Conservation (phyloP, 139 green algal genomes). For the Chlamydomonas schloesseri region DNA sequence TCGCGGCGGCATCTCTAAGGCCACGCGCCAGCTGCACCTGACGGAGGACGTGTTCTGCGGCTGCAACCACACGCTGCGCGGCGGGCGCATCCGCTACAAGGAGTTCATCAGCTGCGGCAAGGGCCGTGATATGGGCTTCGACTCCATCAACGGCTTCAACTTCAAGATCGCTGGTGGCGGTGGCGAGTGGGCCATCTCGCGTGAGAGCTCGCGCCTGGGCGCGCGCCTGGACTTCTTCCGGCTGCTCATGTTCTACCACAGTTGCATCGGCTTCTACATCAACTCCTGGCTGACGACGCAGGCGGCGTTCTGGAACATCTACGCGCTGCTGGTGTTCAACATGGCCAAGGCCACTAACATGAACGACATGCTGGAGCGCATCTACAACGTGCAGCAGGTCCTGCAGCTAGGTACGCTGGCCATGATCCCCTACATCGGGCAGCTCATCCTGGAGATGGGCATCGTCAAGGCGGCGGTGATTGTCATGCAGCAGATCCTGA, state of each 20-base stretch:
- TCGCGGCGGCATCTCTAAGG: slow-evolving; percentile 55
- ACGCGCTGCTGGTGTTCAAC: slow-evolving; percentile 60
- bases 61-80: slow-evolving; percentile 86
- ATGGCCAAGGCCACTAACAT: slow-evolving; percentile 46
- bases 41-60: slow-evolving; percentile 83
- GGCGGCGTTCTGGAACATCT: slow-evolving; percentile 61
- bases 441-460: slow-evolving; percentile 64
- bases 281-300: slow-evolving; percentile 57
- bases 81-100: slow-evolving; percentile 77
- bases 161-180: slow-evolving; percentile 85
- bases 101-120: slow-evolving; percentile 74
- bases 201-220: slow-evolving; percentile 80
- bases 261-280: slow-evolving; percentile 61
- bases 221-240: slow-evolving; percentile 57
- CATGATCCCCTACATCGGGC: slow-evolving; percentile 63
- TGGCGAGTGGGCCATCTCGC: slow-evolving; percentile 86
- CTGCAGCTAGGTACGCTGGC: slow-evolving; percentile 63
- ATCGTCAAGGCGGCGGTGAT: slow-evolving; percentile 47
- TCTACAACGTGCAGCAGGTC: slow-evolving; percentile 68
- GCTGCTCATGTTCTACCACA: slow-evolving; percentile 62
- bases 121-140: slow-evolving; percentile 95
- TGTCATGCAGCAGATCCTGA: slow-evolving; percentile 58
- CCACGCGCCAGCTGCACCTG: slow-evolving; percentile 72
- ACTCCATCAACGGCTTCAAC: slow-evolving; percentile 94
- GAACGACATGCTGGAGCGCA: slow-evolving; percentile 38